A percentile compares a stretch with the other conserved stretches of the same genome.
phyloP scores from a whole-genome alignment of 192 early-diverging fungal genomes.

The Rhizoclosmatium sp. region DNA sequence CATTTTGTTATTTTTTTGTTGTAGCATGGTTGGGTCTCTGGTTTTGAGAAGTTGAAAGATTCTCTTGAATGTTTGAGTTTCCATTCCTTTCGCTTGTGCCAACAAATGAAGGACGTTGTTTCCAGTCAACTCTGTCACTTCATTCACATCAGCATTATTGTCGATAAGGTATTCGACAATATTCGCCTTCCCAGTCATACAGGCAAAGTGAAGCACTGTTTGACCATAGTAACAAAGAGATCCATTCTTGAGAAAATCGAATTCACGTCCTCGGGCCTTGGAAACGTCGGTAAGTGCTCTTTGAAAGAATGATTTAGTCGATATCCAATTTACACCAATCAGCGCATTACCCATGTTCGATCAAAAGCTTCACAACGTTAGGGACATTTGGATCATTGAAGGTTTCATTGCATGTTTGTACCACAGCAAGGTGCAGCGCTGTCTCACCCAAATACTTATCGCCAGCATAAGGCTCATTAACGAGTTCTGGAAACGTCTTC shows the following conservation, averaged over 20 bases:
- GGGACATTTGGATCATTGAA: background rate
- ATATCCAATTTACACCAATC: background rate
- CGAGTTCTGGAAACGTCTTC: slow-evolving; percentile 9
- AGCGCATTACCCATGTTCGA: background rate
- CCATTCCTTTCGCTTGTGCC: slow-evolving; percentile 28
- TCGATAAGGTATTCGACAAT: slow-evolving; percentile 1
- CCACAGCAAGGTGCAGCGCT: background rate
- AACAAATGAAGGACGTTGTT: slow-evolving; percentile 46
- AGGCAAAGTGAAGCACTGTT: slow-evolving; percentile 29
- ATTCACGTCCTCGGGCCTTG: background rate
- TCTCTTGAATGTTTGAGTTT: background rate
- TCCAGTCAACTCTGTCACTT: background rate
- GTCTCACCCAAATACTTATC: slow-evolving; percentile 2
- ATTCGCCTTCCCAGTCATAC: background rate
- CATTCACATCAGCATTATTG: background rate
- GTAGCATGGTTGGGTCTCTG: background rate
- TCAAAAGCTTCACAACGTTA: background rate
- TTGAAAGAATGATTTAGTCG: background rate
- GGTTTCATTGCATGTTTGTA: background rate
- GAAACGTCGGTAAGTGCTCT: background rate
- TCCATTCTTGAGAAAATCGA: background rate
- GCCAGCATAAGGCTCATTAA: slow-evolving; percentile 24
- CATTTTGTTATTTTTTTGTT: background rate
- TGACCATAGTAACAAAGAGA: slow-evolving; percentile 19
- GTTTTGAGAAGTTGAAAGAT: background rate